Evolutionary conservation across 148 eudicot genomes (phyloP).

Genomic region (Camellia sinensis): DNA sequence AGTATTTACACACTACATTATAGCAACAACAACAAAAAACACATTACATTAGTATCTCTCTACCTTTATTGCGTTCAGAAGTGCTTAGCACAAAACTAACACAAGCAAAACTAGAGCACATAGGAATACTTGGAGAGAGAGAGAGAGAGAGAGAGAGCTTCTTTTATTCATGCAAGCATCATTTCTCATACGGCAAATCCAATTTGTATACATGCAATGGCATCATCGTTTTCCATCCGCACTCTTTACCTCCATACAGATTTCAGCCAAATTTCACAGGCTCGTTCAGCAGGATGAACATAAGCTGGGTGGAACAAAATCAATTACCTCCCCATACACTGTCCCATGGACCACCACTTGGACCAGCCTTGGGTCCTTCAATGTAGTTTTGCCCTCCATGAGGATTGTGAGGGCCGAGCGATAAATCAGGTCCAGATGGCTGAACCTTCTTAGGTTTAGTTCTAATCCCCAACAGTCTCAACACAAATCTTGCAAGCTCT

Average conservation of each 20-base stretch:
- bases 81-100: slow-evolving; percentile 1
- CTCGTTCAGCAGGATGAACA: not conserved
- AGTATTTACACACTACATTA: not conserved
- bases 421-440: slow-evolving; percentile 54
- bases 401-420: slow-evolving; percentile 48
- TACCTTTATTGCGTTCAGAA: not conserved
- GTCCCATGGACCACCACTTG: slow-evolving; percentile 66
- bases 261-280: not conserved
- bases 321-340: slow-evolving; percentile 61
- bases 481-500: slow-evolving; percentile 93
- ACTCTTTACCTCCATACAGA: not conserved
- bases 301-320: not conserved
- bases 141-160: not conserved
- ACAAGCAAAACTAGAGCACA: not conserved
- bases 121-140: not conserved
- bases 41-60: not conserved
- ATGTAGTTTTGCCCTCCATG: slow-evolving; percentile 40
- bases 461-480: slow-evolving; percentile 65
- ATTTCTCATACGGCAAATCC: not conserved
- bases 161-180: not conserved
- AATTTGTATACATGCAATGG: not conserved
- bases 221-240: not conserved
- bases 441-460: slow-evolving; percentile 51
- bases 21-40: no score
- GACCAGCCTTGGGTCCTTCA: slow-evolving; percentile 62